Conservation (phyloP, 805 yeast species). For the Spathaspora girioi region DNA sequence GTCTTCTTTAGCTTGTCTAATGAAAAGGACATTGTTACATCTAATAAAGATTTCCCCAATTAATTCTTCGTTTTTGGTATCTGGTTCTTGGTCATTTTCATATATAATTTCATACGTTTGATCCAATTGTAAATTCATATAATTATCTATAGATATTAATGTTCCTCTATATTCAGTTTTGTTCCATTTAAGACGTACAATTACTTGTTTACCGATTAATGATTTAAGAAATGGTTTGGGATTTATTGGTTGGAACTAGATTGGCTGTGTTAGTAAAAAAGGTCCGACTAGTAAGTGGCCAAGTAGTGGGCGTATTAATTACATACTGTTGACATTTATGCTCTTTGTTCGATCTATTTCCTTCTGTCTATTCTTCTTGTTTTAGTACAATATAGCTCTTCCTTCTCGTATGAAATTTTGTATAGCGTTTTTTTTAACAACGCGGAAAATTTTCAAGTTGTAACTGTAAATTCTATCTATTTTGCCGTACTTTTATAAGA, state of each 20-base stretch:
- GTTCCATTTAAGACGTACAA: constrained; percentile 87
- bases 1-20: constrained; percentile 38
- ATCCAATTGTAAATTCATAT: constrained; percentile 82
- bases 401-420: background rate
- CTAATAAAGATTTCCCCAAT: constrained; percentile 82
- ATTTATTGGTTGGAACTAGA: constrained; percentile 50
- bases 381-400: background rate
- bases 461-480: no score
- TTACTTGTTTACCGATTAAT: constrained; percentile 64
- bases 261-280: background rate
- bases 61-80: constrained; percentile 16
- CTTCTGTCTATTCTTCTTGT: background rate
- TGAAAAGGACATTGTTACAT: constrained; percentile 86
- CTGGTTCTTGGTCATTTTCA: constrained; percentile 34
- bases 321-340: background rate
- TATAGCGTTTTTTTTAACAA: background rate
- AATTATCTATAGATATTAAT: constrained; percentile 78
- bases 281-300: no score
- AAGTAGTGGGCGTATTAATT: constrained; percentile 4
- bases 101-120: constrained; percentile 42
- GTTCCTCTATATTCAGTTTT: constrained; percentile 82
- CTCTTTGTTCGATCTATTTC: background rate
- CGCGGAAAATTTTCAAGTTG: background rate
- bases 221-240: constrained; percentile 89
- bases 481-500: no score